Evolutionary conservation across 164 flowering plant species (phyloP).

Genomic region (Brasenia schreberi): DNA sequence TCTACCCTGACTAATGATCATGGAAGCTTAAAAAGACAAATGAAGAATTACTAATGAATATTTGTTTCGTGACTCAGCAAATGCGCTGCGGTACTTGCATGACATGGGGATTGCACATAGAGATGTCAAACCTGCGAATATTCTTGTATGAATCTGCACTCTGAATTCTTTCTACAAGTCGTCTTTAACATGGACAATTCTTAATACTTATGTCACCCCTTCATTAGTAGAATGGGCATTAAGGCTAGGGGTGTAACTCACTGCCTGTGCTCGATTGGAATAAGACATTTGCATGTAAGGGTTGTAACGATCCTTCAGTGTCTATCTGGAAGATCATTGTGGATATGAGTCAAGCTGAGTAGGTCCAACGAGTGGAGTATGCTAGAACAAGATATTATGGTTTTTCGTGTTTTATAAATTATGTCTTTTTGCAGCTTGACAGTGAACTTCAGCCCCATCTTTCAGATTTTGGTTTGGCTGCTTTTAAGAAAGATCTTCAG

Average conservation of each 20-base stretch:
- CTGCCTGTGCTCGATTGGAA: not conserved
- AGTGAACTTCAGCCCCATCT: conserved; percentile 50
- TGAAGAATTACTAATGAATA: conserved; percentile 1
- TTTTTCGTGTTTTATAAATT: not conserved
- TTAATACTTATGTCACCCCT: no score
- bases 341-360: not conserved
- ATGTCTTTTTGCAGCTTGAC: conserved; percentile 52
- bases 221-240: no score
- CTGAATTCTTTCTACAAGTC: not conserved
- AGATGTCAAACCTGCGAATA: conserved; percentile 93
- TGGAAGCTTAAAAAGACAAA: not conserved
- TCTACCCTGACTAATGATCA: not conserved
- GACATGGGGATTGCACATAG: conserved; percentile 79
- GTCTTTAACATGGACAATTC: no score
- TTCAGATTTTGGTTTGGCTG: conserved; percentile 92
- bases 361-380: not conserved
- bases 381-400: not conserved
- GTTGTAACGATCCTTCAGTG: not conserved
- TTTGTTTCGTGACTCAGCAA: conserved; percentile 33
- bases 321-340: not conserved
- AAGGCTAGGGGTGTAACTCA: no score
- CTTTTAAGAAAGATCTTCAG: conserved; percentile 50
- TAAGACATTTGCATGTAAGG: not conserved
- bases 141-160: conserved; percentile 52
- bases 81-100: conserved; percentile 80